Percentiles rank a stretch among this genome's conserved stretches.
These are phyloP conservation scores for Ramichloridium luteum DNA, from an alignment of 2,329 filamentous ascomycete species.

Conservation along the genomic window DNA sequence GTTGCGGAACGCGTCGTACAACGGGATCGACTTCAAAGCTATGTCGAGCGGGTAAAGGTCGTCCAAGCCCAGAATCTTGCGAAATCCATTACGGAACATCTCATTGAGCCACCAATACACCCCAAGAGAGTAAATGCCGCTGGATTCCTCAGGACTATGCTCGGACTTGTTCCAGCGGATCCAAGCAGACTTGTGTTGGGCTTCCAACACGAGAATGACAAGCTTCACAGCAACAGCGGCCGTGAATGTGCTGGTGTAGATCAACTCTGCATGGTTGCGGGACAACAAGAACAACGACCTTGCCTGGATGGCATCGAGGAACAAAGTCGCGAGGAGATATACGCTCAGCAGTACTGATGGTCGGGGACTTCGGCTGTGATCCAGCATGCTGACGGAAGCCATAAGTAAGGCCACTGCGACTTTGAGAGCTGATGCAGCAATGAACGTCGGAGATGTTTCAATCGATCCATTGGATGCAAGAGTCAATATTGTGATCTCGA, in stretches of 20 bases:
- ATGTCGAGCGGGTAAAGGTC: constrained; percentile 16
- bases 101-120: constrained; percentile 29
- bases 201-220: constrained; percentile 13
- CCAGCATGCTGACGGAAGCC: constrained; percentile 10
- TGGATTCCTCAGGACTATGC: constrained; percentile 11
- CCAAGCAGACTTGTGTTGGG: constrained; percentile 11
- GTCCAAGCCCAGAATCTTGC: constrained; percentile 12
- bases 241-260: constrained; percentile 9
- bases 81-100: constrained; percentile 21
- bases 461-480: constrained; percentile 3
- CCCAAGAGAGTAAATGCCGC: constrained; percentile 17
- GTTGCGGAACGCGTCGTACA: constrained; percentile 3
- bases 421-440: constrained; percentile 7
- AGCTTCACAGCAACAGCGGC: constrained; percentile 10
- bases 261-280: constrained; percentile 7
- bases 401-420: constrained; percentile 11
- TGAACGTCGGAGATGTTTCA: constrained; percentile 1
- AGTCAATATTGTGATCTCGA: constrained; percentile 2
- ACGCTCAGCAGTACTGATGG: constrained; percentile 12
- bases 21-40: constrained; percentile 7
- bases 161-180: constrained; percentile 9
- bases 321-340: constrained; percentile 11
- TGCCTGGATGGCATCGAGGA: constrained; percentile 12
- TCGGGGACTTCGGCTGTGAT: constrained; percentile 10
- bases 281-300: constrained; percentile 16